Percentiles rank a stretch among this genome's conserved stretches.
Evolutionary conservation across 495 filamentous ascomycete species (phyloP).

Genomic region (Physcia stellaris): DNA sequence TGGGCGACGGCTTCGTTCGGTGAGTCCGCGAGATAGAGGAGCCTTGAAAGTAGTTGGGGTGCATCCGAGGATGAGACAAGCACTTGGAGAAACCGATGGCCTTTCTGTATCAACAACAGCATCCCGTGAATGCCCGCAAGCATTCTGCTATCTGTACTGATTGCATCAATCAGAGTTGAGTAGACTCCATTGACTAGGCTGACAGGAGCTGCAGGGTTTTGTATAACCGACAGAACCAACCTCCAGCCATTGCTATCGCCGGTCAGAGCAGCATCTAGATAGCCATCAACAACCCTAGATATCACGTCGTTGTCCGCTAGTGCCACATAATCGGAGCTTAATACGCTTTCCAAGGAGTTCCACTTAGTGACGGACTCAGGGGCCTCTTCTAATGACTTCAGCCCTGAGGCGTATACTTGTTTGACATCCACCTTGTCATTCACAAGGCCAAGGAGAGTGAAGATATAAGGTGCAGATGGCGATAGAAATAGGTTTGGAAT

Average conservation of each 20-base stretch:
- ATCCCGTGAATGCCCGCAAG: conserved; percentile 20
- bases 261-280: conserved; percentile 13
- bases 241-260: conserved; percentile 15
- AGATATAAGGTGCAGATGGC: conserved; percentile 35
- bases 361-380: conserved; percentile 17
- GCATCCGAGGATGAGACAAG: conserved; percentile 26
- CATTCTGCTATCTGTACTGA: conserved; percentile 18
- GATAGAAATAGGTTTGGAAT: conserved; percentile 38
- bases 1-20: conserved; percentile 37
- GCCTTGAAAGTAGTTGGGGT: conserved; percentile 36
- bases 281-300: conserved; percentile 5
- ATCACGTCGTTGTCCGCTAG: conserved; percentile 1
- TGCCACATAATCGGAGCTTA: conserved; percentile 16
- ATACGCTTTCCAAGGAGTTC: conserved; percentile 16
- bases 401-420: conserved; percentile 14
- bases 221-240: conserved; percentile 30
- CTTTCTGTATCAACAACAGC: conserved; percentile 17
- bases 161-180: conserved; percentile 19
- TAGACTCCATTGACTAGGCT: conserved; percentile 31
- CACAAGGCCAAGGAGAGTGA: conserved; percentile 18
- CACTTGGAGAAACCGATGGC: conserved; percentile 14
- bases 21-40: conserved; percentile 45
- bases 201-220: conserved; percentile 28
- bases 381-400: conserved; percentile 16
- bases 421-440: conserved; percentile 12